Conservation (phyloP, 352 stramenopile genomes). For the Globisporangium uncinulatum region DNA sequence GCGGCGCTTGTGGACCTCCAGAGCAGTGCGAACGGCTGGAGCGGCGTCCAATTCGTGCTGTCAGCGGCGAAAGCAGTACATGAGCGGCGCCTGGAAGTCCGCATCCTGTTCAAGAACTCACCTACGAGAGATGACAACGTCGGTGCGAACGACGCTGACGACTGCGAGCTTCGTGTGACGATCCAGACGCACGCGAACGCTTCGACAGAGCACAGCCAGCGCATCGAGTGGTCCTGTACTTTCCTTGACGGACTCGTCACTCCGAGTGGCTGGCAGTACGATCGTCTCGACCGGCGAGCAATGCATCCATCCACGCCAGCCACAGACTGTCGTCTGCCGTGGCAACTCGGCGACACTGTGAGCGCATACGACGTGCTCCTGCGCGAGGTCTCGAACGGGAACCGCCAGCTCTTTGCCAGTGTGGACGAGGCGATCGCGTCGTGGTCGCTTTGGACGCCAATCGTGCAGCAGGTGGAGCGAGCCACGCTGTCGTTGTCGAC, state of each 20-base stretch:
- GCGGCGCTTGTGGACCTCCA: constrained; percentile 28
- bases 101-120: constrained; percentile 14
- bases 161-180: constrained; percentile 25
- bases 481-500: not conserved
- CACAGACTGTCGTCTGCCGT: not conserved
- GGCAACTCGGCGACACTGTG: constrained; percentile 26
- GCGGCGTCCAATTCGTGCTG: constrained; percentile 27
- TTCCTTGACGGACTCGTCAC: constrained; percentile 8
- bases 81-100: constrained; percentile 16
- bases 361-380: constrained; percentile 35
- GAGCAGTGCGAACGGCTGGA: constrained; percentile 23
- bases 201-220: constrained; percentile 11
- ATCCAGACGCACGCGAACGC: constrained; percentile 29
- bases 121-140: not conserved
- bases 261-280: constrained; percentile 11
- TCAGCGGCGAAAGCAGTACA: constrained; percentile 35
- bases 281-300: not conserved
- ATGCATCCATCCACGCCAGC: constrained; percentile 1
- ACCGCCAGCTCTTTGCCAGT: constrained; percentile 32
- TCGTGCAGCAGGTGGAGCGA: constrained; percentile 27
- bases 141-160: no score
- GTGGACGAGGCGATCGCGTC: constrained; percentile 56
- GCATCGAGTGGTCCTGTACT: constrained; percentile 35
- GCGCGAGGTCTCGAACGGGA: constrained; percentile 14
- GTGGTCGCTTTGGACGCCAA: constrained; percentile 57